Evolutionary conservation across 768 basidiomycete species (phyloP), one percentile per base, ranked within the genome.

Genomic region (Amanita rubescens): DNA sequence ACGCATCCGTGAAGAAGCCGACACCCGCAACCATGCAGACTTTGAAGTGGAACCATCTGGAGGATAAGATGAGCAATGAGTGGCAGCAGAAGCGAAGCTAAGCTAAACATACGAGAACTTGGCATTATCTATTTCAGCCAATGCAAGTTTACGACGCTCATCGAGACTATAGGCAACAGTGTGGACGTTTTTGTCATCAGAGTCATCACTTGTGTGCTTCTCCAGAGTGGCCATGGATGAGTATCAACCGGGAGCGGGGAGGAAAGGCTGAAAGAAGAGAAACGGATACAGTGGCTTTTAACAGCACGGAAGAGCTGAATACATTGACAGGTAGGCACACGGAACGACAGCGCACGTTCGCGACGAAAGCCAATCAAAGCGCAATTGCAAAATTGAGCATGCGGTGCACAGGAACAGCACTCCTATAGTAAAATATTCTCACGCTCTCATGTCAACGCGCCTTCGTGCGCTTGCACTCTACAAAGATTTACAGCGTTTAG

Each of bases 1-100:
- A 83, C 79, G 85, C 82, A 70, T 90, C 91, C 46, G 92, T 92
- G 75, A 93, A 94, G 77, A 94, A 94, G 24, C 92, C 92, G 9
- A 86, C 86, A 60, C 92, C 90, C 2, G 89, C 72, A 35, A 79
- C 79, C 53, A 81, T 58, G 60, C 80, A 81, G 56, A 84, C 77
- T 67, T 90, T 92, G 53, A 85, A 82, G 61, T 94, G 92, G 73
- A 92, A 93, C 83, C 85, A 88, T 6, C 87, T 87, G 53, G 35
- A 54, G 27, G 55, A 37, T 54, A 47, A 42, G 49, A 42, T 25
- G 37, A 11, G n/a, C n/a, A n/a, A n/a, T n/a, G n/a, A n/a, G n/a
- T n/a, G n/a, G n/a, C n/a, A n/a, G n/a, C n/a, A n/a, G 49, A 19
- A 39, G 55, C 24, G 34, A 32, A 19, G 10, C n/a, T 22, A 41